Evolutionary conservation across 2,329 filamentous ascomycete genomes (phyloP).

Genomic region (Amylocarpus encephaloides): DNA sequence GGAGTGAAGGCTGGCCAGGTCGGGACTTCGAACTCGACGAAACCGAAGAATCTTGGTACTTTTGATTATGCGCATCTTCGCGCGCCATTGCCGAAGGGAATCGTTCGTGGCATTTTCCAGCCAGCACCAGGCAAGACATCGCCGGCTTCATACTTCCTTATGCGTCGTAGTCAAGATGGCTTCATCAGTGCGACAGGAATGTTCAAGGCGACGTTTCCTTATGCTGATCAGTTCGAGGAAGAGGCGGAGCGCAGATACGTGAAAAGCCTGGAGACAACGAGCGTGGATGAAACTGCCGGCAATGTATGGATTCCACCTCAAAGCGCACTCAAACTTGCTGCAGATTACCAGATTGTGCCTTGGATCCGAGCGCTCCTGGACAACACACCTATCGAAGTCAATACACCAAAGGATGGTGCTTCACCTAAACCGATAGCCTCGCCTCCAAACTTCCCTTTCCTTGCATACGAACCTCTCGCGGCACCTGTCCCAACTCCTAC

Average conservation of each 20-base stretch:
- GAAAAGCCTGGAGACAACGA: conserved; percentile 75
- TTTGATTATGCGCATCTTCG: conserved; percentile 97
- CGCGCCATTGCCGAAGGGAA: conserved; percentile 84
- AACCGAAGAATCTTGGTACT: conserved; percentile 66
- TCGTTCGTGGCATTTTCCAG: conserved; percentile 82
- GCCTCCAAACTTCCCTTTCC: conserved; percentile 67
- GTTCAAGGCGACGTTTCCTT: conserved; percentile 87
- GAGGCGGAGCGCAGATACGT: conserved; percentile 74
- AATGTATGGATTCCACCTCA: conserved; percentile 93
- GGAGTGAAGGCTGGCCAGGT: conserved; percentile 72
- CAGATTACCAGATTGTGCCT: conserved; percentile 76
- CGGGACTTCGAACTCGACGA: conserved; percentile 64
- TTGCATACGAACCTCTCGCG: conserved; percentile 36
- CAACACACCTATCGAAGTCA: conserved; percentile 64
- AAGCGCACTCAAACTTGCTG: conserved; percentile 72
- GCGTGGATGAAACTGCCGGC: conserved; percentile 85
- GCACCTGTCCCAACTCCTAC: conserved; percentile 33
- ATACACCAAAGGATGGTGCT: conserved; percentile 26
- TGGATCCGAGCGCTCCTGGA: conserved; percentile 95
- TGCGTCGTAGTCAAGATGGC: conserved; percentile 82
- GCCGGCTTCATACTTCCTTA: conserved; percentile 92
- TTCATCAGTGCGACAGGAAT: conserved; percentile 83
- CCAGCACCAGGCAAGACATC: conserved; percentile 43
- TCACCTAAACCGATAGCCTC: conserved; percentile 70
- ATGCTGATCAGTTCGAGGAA: conserved; percentile 66